Base-by-base conservation (phyloP, 2,329 filamentous ascomycete genomes). In the Fusarium anthophilum region DNA sequence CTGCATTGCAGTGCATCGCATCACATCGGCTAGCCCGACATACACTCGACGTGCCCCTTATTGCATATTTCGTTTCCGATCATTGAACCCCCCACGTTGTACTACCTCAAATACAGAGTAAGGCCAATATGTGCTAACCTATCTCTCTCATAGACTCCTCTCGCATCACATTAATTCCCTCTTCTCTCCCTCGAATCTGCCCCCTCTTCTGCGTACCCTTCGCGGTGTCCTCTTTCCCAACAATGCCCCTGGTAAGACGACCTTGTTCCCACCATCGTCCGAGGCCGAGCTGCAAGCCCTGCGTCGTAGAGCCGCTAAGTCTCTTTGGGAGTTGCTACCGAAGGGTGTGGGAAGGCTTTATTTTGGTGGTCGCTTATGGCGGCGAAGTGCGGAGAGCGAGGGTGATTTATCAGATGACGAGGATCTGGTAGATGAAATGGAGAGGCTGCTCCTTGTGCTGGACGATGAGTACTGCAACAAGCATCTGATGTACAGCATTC, bases 401-500 rank as follows among this genome's bases (percentile, higher is more conserved):
- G 73, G 64, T 28, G 77, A 70, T 51, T 65, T 67, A 61, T 67
- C 77, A 35, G 75, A 77, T 41, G 76, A 79, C 59, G 83, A 85
- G 70, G 84, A 83, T 55, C 85, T 91, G 66, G 82, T 90, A 50
- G 82, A 84, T 69, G 88, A 92, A 76, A 87, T 94, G 72, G 90
- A 91, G 78, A 84, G 89, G 32, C 85, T 95, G 51, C 86, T 98
- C 53, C 90, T 93, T 77, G 86, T 95, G 43, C 92, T 98, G 75
- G 90, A 89, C 22, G 95, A 98, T 82, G 86, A 89, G 58, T 98
- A 98, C 83, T 92, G 95, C 83, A 99, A 99, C 84, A 97, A 95
- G 84, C 95, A 98, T 83, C 85, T 98, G 38, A 85, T 98, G 76
- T 98, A 97, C 79, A 87, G 90, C 50, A 86, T 96, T 54, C 84